A percentile compares a stretch with the other conserved stretches of the same genome.
phyloP scores from a whole-genome alignment of 2,329 filamentous ascomycete genomes.

The Graphium sp. region DNA sequence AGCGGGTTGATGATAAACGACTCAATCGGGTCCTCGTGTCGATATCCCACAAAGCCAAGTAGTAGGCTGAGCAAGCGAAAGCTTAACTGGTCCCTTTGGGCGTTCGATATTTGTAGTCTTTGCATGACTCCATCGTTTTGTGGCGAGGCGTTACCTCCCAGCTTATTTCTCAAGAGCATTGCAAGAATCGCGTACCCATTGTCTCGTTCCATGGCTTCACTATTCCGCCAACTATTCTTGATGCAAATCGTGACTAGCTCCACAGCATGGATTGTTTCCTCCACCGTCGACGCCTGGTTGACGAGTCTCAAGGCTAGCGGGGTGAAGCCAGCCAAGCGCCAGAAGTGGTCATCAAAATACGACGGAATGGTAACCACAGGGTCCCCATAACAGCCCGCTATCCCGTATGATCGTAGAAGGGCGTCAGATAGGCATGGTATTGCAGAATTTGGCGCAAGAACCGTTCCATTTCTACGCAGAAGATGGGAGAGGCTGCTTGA shows the following conservation, averaged over 20 bases:
- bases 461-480: constrained; percentile 56
- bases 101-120: constrained; percentile 27
- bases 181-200: constrained; percentile 85
- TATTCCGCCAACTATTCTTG: constrained; percentile 88
- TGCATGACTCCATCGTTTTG: too few relatives aligned
- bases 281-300: constrained; percentile 53
- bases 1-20: constrained; percentile 93
- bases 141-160: too few relatives aligned
- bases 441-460: constrained; percentile 76
- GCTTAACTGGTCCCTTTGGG: constrained; percentile 36
- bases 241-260: constrained; percentile 77
- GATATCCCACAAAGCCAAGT: constrained; percentile 78
- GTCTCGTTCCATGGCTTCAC: constrained; percentile 92
- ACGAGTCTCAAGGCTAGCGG: constrained; percentile 73
- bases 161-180: constrained; percentile 67
- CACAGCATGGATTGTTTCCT: constrained; percentile 59
- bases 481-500: constrained; percentile 51
- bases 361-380: constrained; percentile 70
- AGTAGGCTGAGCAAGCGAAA: constrained; percentile 59
- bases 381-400: constrained; percentile 66
- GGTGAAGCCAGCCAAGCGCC: constrained; percentile 84
- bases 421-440: constrained; percentile 80
- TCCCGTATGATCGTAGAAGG: constrained; percentile 62
- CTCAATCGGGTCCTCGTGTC: constrained; percentile 59
- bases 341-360: constrained; percentile 78